A percentile compares a stretch with the other conserved stretches of the same genome.
Evolutionary conservation across 805 yeast genomes (phyloP).

Genomic region (Ogataea thermomethanolica): DNA sequence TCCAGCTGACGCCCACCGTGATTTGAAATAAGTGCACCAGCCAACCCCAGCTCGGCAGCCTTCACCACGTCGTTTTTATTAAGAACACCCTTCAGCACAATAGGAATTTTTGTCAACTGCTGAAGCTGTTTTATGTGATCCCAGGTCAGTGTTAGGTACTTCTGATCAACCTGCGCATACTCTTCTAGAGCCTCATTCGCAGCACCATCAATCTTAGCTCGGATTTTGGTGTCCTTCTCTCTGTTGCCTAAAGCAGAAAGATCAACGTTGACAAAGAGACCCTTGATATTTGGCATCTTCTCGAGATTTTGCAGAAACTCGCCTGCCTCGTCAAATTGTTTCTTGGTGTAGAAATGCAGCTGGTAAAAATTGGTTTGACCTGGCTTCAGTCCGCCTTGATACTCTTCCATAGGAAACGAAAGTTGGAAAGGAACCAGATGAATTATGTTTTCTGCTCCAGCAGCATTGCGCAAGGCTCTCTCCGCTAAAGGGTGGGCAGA

Average conservation of each 20-base stretch:
- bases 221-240: slow-evolving; percentile 77
- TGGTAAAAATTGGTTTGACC: slow-evolving; percentile 81
- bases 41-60: slow-evolving; percentile 55
- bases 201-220: slow-evolving; percentile 48
- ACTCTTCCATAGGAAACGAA: slow-evolving; percentile 78
- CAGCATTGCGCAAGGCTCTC: slow-evolving; percentile 66
- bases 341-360: slow-evolving; percentile 62
- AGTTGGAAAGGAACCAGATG: slow-evolving; percentile 90
- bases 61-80: slow-evolving; percentile 57
- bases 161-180: slow-evolving; percentile 9
- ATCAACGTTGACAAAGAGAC: slow-evolving; percentile 80
- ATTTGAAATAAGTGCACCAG: slow-evolving; percentile 63
- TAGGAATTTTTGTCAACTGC: slow-evolving; percentile 41
- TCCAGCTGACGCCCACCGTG: slow-evolving; percentile 76
- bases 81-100: slow-evolving; percentile 60
- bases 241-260: slow-evolving; percentile 84
- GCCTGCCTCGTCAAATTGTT: slow-evolving; percentile 56
- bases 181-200: slow-evolving; percentile 11
- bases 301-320: slow-evolving; percentile 23
- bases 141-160: slow-evolving; percentile 44
- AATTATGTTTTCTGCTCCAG: slow-evolving; percentile 60
- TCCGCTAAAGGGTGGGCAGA: slow-evolving; percentile 92
- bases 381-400: slow-evolving; percentile 56
- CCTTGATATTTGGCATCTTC: slow-evolving; percentile 55
- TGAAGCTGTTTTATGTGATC: slow-evolving; percentile 52